Percentiles rank a stretch among this genome's conserved stretches.
These are phyloP conservation scores for Phytophthora cryptogea DNA, from an alignment of 352 stramenopile species.

Conservation along the genomic window DNA sequence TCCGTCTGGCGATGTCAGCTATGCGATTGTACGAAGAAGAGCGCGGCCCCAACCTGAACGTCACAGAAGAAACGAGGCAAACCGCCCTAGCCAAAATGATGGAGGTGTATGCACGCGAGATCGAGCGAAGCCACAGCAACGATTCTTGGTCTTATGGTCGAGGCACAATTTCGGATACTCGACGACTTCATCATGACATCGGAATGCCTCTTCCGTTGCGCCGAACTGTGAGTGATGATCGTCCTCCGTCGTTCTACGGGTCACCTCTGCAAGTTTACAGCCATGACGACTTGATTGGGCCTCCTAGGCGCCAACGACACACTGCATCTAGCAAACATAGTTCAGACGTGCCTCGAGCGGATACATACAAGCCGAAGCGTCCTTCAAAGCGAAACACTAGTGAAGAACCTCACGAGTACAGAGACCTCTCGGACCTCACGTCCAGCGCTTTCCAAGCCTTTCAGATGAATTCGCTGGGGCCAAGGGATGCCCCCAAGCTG, in stretches of 20 bases:
- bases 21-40: slow-evolving; percentile 84
- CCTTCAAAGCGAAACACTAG: slow-evolving; percentile 13
- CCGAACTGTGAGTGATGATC: slow-evolving; percentile 33
- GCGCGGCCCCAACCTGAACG: slow-evolving; percentile 43
- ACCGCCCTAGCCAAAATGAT: slow-evolving; percentile 75
- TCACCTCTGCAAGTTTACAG: slow-evolving; percentile 20
- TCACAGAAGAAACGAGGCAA: slow-evolving; percentile 63
- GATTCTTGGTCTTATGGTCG: slow-evolving; percentile 12
- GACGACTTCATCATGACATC: slow-evolving; percentile 21
- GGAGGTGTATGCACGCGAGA: slow-evolving; percentile 75
- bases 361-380: slow-evolving; percentile 1
- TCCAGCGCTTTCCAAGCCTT: slow-evolving; percentile 68
- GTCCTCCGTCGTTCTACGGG: slow-evolving; percentile 20
- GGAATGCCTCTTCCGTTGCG: slow-evolving; percentile 19
- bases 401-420: slow-evolving; percentile 42
- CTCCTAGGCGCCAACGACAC: slow-evolving; percentile 11
- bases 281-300: slow-evolving; percentile 7
- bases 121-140: slow-evolving; percentile 45
- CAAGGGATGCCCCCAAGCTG: slow-evolving; percentile 25
- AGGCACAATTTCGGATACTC: slow-evolving; percentile 26
- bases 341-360: neutral
- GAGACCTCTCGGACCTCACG: slow-evolving; percentile 65
- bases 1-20: slow-evolving; percentile 69
- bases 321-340: slow-evolving; percentile 5
- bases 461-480: slow-evolving; percentile 45